Evolutionary conservation across 306 rosid species (phyloP).

Genomic region (Canavalia gladiata): DNA sequence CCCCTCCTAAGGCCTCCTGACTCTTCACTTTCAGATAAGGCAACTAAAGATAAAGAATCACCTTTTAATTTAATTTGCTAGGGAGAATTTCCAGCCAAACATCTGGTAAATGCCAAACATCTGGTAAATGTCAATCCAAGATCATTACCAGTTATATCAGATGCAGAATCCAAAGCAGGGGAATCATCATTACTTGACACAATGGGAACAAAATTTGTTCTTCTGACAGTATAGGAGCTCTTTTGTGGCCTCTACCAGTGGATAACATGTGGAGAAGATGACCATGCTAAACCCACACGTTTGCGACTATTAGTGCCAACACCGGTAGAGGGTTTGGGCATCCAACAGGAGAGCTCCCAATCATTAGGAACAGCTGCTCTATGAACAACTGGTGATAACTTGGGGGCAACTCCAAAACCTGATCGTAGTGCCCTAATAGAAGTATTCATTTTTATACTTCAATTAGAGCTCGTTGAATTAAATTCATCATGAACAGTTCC

Average conservation of each 20-base stretch:
- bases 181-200: constrained; percentile 75
- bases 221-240: constrained; percentile 83
- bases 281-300: constrained; percentile 56
- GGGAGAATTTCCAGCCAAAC: constrained; percentile 74
- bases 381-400: constrained; percentile 71
- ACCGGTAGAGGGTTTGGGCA: constrained; percentile 73
- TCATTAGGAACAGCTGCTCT: constrained; percentile 74
- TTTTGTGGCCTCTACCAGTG: constrained; percentile 86
- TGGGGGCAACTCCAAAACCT: constrained; percentile 69
- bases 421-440: constrained; percentile 87
- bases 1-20: constrained; percentile 53
- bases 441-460: constrained; percentile 66
- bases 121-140: constrained; percentile 67
- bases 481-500: constrained; percentile 72
- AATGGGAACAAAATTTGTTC: constrained; percentile 76
- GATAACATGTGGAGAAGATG: constrained; percentile 61
- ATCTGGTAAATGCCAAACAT: constrained; percentile 72
- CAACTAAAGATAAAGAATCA: constrained; percentile 74
- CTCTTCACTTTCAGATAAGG: constrained; percentile 90
- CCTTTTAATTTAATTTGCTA: constrained; percentile 79
- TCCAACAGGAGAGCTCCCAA: constrained; percentile 76
- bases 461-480: constrained; percentile 73
- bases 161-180: constrained; percentile 70
- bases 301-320: constrained; percentile 78
- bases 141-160: constrained; percentile 75